Base-by-base conservation (phyloP, 2,329 filamentous ascomycete species). In the Cladosporium sp. region DNA sequence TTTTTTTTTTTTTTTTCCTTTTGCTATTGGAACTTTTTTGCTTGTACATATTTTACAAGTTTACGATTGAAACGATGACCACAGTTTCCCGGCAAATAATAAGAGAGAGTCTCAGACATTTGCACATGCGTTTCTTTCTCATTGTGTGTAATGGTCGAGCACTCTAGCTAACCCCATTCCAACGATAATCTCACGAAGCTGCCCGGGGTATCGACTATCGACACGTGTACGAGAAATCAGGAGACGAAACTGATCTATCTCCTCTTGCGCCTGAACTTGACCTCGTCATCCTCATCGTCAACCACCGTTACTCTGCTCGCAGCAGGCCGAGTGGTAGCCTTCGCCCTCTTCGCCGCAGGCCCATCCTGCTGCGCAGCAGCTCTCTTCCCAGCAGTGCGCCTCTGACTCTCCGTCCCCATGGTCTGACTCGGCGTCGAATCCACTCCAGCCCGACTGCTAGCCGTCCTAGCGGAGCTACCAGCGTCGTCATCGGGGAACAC, bases 241-340 rank as follows among this genome's bases (percentile, higher is more conserved):
- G 8, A 46, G 40, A 46, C 40, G 40, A 46, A 37, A 11, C 8
- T 3, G 5, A 2, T 3, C 28, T 46, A 56, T 65, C 55, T 65
- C 65, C 79, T 78, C 71, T 80, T 80, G 67, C 82, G 78, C 69
- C 81, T 81, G 69, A 88, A 87, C 35, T 83, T 83, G 66, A 82
- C 77, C 68, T 83, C 84, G 70, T 86, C 85, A 71, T 85, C 85
- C 53, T 85, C 85, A 50, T 82, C 84, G 37, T 84, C 83, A 37
- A 70, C 71, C 12, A 73, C 44, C 21, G 49, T 71, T 62, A 67
- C 61, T 62, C 53, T 23, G 55, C 31, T 66, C 65, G 49, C 60
- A 46, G 69, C 74, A 73, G 69, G 76, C 59, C 67, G 72, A 21
- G n/a, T 55, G 11, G 21, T 56, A 14, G 31, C 26, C 50, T 63